Evolutionary conservation across 2,329 filamentous ascomycete genomes (phyloP).

Genomic region (Fusarium armeniacum): DNA sequence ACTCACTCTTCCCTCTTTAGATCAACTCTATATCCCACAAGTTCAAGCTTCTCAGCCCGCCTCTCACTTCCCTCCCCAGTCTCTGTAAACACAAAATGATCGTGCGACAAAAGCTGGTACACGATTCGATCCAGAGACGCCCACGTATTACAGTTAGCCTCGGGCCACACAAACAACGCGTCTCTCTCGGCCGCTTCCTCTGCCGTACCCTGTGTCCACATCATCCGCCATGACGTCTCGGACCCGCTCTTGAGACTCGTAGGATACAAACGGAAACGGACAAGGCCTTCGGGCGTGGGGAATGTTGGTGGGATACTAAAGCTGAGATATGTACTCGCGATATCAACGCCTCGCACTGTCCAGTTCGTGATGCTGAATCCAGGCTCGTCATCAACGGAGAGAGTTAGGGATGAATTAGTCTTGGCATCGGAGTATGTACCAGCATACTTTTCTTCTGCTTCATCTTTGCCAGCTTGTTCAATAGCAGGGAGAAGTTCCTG

Average conservation of each 20-base stretch:
- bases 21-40: constrained; percentile 20
- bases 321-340: constrained; percentile 11
- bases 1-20: constrained; percentile 3
- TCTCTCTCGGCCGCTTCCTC: neutral
- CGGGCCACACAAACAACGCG: constrained; percentile 15
- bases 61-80: neutral
- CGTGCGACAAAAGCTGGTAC: constrained; percentile 15
- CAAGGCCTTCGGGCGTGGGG: neutral
- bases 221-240: constrained; percentile 15
- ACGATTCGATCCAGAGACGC: constrained; percentile 16
- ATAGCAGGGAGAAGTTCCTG: constrained; percentile 4
- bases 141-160: constrained; percentile 16
- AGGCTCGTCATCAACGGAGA: constrained; percentile 16
- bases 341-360: constrained; percentile 24
- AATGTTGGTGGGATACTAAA: constrained; percentile 3
- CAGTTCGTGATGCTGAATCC: constrained; percentile 18
- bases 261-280: constrained; percentile 26
- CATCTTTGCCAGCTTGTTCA: constrained; percentile 21
- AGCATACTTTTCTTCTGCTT: constrained; percentile 4
- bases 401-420: constrained; percentile 5
- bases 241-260: neutral
- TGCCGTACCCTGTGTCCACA: neutral
- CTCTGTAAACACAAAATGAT: constrained; percentile 26
- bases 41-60: constrained; percentile 1
- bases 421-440: constrained; percentile 14